Base-by-base conservation (phyloP, 1,139 yeast species). In the Zygoascus meyerae region DNA sequence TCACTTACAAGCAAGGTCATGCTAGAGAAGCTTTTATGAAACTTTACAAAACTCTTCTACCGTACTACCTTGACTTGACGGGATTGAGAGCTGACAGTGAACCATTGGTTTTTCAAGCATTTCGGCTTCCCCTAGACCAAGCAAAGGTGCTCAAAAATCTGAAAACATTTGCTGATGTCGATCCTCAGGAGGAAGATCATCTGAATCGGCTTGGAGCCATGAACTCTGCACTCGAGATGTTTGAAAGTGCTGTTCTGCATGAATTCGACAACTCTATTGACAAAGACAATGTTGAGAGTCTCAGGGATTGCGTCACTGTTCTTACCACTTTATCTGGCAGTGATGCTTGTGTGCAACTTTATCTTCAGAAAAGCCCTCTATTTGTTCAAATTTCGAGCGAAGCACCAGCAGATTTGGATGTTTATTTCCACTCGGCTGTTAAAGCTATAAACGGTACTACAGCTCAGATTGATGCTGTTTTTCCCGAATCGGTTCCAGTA, bases 161-260 rank as follows among this genome's bases (percentile, higher is more conserved):
- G 14, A 52, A 52, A 42, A 50, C 55, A 26, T 59, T 77, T 15
- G 66, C 73, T 8, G 63, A 66, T 42, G 69, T 73, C 34, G 80
- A 65, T 39, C 55, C 69, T 46, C 51, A 54, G 53, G 59, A 68
- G 49, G 71, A 64, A 59, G 64, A 55, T 44, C 64, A 67, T 49
- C 59, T 63, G 18, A 60, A 65, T 5, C 71, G 71, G 18, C 59
- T 71, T 31, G 78, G 74, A 44, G 74, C 78, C 53, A 65, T 83
- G 44, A 72, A 72, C 34, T 71, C 83, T 1, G 70, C 82, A n/a
- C 66, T 80, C 42, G 94, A 84, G 58, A 71, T 85, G 34, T 86
- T 86, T 60, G 84, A 84, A 46, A 83, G 77, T 59, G 87, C 94
- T 0, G 73, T 85, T 7, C 62, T 86, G 31, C 68, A 80, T 42